These are phyloP conservation scores for Patellifolia procumbens DNA, from an alignment of 179 eudicot species.

Conservation along the genomic window DNA sequence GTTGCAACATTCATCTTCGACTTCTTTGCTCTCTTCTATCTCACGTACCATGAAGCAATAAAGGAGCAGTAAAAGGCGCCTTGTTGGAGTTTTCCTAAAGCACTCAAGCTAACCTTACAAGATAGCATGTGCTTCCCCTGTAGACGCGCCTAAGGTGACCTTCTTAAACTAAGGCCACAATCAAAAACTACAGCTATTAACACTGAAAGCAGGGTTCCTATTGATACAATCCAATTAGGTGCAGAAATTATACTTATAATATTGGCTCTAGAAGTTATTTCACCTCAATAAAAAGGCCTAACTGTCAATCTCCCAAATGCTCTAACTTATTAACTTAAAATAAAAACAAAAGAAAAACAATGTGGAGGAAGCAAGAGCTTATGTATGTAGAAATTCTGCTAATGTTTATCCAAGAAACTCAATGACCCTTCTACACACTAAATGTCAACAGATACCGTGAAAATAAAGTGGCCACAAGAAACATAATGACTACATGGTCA, in stretches of 20 bases:
- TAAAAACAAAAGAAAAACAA: not conserved
- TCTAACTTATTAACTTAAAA: not conserved
- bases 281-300: not conserved
- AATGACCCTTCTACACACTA: no score
- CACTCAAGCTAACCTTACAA: no score
- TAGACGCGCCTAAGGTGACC: not conserved
- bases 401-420: no score
- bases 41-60: no score
- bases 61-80: no score
- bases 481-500: not conserved
- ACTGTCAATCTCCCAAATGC: not conserved
- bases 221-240: not conserved
- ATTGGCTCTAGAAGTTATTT: not conserved
- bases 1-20: not conserved
- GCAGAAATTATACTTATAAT: not conserved
- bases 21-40: no score
- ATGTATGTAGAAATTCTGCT: no score
- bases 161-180: not conserved
- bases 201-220: not conserved
- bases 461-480: no score
- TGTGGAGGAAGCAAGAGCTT: no score
- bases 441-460: no score
- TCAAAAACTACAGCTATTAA: not conserved
- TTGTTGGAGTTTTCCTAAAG: no score
- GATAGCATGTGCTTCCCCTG: no score